Evolutionary conservation across 148 eudicot genomes (phyloP).

Genomic region (Pouteria glomerata): DNA sequence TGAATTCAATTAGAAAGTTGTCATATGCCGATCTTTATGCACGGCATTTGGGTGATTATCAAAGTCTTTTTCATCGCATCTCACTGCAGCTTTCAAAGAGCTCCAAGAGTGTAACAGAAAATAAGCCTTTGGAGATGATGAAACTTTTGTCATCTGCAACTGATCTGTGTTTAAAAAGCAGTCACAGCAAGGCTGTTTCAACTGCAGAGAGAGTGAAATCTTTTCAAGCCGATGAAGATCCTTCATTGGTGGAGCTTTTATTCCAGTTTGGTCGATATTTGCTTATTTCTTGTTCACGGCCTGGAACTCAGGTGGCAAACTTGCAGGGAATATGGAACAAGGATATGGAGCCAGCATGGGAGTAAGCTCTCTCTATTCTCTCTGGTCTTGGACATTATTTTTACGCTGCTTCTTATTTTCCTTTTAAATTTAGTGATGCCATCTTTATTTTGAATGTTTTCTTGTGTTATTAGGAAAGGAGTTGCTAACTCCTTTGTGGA

Average conservation of each 20-base stretch:
- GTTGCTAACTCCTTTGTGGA: too few relatives aligned
- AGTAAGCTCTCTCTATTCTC: too few relatives aligned
- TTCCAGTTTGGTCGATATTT: constrained; percentile 89
- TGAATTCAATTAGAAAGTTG: constrained; percentile 34
- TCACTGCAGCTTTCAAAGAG: constrained; percentile 65
- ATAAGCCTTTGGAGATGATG: background rate
- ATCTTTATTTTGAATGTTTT: background rate
- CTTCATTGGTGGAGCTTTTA: constrained; percentile 71
- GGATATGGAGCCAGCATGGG: constrained; percentile 70
- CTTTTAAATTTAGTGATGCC: background rate
- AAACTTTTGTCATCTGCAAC: background rate
- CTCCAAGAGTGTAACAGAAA: constrained; percentile 12
- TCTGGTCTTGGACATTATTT: background rate
- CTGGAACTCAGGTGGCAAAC: constrained; percentile 78
- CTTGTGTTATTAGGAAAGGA: too few relatives aligned
- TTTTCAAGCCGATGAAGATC: constrained; percentile 72
- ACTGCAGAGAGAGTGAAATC: constrained; percentile 72
- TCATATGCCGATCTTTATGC: constrained; percentile 55
- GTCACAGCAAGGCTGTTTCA: constrained; percentile 25
- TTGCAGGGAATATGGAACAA: constrained; percentile 89
- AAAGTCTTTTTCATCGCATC: constrained; percentile 65
- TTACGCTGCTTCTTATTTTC: background rate
- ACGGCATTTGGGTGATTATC: constrained; percentile 84
- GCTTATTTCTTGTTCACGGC: constrained; percentile 74
- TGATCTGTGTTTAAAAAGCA: background rate